Evolutionary conservation across 179 eudicot species (phyloP).

Genomic region (Carnegiea gigantea): DNA sequence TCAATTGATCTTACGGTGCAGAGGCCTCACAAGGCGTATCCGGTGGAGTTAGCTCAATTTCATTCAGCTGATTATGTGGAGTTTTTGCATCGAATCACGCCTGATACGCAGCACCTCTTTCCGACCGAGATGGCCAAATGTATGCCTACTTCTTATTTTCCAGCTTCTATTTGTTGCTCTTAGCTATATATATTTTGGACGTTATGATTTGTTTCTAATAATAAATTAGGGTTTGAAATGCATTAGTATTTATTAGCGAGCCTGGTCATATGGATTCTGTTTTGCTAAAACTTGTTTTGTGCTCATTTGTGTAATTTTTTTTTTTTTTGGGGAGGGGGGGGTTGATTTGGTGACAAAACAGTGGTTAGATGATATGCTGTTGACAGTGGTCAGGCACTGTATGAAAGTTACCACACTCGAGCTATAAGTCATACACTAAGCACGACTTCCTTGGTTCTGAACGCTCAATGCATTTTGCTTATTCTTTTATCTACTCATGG

Average conservation of each 20-base stretch:
- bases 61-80: conserved; percentile 96
- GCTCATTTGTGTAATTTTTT: neutral
- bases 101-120: conserved; percentile 65
- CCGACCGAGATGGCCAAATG: conserved; percentile 66
- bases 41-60: conserved; percentile 93
- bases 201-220: neutral
- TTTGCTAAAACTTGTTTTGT: neutral
- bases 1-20: conserved; percentile 30
- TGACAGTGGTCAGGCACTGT: neutral
- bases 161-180: neutral
- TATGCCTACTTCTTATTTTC: conserved; percentile 26
- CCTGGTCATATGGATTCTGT: neutral
- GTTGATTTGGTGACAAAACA: neutral
- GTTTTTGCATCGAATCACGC: conserved; percentile 84
- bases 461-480: neutral
- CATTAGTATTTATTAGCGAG: neutral
- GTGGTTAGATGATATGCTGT: neutral
- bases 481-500: neutral
- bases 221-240: conserved; percentile 11
- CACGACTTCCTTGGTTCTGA: neutral
- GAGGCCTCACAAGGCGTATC: conserved; percentile 98
- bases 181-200: neutral
- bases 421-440: neutral
- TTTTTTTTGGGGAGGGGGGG: too few relatives aligned
- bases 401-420: neutral